A percentile compares a stretch with the other conserved stretches of the same genome.
phyloP scores from a whole-genome alignment of 805 yeast species.

The Diddensiella caesifluorescens region DNA sequence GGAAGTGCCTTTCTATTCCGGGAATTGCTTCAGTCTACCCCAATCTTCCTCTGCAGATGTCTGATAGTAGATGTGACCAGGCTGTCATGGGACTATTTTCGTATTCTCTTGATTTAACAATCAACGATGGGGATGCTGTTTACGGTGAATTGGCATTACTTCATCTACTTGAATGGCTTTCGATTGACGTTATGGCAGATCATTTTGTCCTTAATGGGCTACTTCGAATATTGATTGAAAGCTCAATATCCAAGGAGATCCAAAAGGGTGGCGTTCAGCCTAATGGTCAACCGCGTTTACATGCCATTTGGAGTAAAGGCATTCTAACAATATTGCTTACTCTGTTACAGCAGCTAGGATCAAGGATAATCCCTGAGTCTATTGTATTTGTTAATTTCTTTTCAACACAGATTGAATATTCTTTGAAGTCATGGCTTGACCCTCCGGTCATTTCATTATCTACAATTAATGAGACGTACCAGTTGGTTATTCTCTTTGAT shows the following conservation, averaged over 20 bases:
- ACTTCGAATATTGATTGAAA: constrained; percentile 62
- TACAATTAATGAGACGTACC: constrained; percentile 58
- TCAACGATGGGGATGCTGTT: constrained; percentile 49
- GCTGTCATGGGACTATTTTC: constrained; percentile 62
- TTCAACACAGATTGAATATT: constrained; percentile 55
- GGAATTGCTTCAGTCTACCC: constrained; percentile 23
- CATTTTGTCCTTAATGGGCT: constrained; percentile 59
- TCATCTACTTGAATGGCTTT: constrained; percentile 63
- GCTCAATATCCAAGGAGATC: constrained; percentile 62
- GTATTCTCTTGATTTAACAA: constrained; percentile 54
- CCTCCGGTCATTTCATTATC: constrained; percentile 46
- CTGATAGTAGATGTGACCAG: constrained; percentile 55
- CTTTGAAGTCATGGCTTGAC: constrained; percentile 65
- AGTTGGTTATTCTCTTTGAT: constrained; percentile 59
- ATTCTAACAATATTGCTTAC: constrained; percentile 61
- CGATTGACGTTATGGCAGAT: constrained; percentile 59
- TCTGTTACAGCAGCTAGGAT: constrained; percentile 58
- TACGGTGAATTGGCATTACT: constrained; percentile 68
- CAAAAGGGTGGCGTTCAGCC: constrained; percentile 61
- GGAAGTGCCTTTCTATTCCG: constrained; percentile 42
- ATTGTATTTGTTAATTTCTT: constrained; percentile 59
- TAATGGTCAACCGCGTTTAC: constrained; percentile 49
- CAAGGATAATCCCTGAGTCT: constrained; percentile 56
- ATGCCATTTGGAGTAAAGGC: constrained; percentile 83
- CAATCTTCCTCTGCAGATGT: constrained; percentile 48